These are phyloP conservation scores for Hordeum vulgare DNA, from an alignment of 176 grass and related monocot species.

Conservation along the genomic window MorexV3_pseudomolecules_assembly NC_058521.1:577429380-577429879, in stretches of 20 bases:
- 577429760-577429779: conserved; percentile 24
- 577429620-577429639: background rate
- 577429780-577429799: conserved; percentile 48
- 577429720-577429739: conserved; percentile 20
- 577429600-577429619: conserved; percentile 46
- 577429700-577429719: conserved; percentile 21
- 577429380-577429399: no score
- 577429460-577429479: conserved; percentile 30
- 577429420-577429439: conserved; percentile 33
- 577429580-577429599: conserved; percentile 35
- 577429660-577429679: background rate
- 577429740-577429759: conserved; percentile 26
- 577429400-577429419: background rate
- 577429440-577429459: conserved; percentile 38
- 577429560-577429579: conserved; percentile 50
- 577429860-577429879: background rate
- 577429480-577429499: conserved; percentile 38
- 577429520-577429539: conserved; percentile 36
- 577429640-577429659: background rate
- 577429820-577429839: conserved; percentile 50
- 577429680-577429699: background rate
- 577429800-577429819: conserved; percentile 50
- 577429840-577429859: background rate
- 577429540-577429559: conserved; percentile 11
- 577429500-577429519: conserved; percentile 41